Base-by-base conservation (phyloP, 805 yeast species). In the Starmera pachycereana region DNA sequence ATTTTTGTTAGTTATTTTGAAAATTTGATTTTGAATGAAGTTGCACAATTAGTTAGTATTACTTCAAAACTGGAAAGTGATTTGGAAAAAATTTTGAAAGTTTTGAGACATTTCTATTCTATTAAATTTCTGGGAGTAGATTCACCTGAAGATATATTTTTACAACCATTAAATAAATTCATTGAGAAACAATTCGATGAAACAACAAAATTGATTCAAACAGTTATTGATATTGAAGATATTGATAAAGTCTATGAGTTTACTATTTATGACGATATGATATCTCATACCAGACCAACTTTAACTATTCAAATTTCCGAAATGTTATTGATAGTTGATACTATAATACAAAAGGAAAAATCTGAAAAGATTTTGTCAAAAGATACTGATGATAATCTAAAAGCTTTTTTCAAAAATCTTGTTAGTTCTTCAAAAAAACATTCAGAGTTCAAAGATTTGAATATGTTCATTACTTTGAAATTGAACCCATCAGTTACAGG, bases 81-180 rank as follows among this genome's bases (percentile, higher is more conserved):
- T 52, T 58, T 87, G 41, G 51, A 59, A 14, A 73, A 74, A 40
- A 63, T 85, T 36, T 62, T 77, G 29, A 70, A 77, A 41, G 74
- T 82, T 10, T 51, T 86, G 38, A 63, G 71, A 29, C 95, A 85
- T 56, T 57, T 83, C 31, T 78, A 82, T 18, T 58, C 77, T 4
- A 76, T 86, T 78, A 69, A 71, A 45, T 75, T 84, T 2, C 86
- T 87, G 60, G 73, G 72, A 12, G 47, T 61, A 22, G 27, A 22
- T 22, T 22, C 27, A 22, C 27, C 27, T 1, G 69, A 69, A 27
- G 78, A 82, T 47, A 74, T 79, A 37, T 86, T 76, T 56, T 60
- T 86, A 49, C 88, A 83, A 53, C 95, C 95, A 1, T 65, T 86
- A 53, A 84, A 84, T 56, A 89, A 82, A 35, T 84, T 75, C 52